phyloP scores from a whole-genome alignment of 1,139 yeast genomes.

The Keqinozyma sinolaborantium region DNA sequence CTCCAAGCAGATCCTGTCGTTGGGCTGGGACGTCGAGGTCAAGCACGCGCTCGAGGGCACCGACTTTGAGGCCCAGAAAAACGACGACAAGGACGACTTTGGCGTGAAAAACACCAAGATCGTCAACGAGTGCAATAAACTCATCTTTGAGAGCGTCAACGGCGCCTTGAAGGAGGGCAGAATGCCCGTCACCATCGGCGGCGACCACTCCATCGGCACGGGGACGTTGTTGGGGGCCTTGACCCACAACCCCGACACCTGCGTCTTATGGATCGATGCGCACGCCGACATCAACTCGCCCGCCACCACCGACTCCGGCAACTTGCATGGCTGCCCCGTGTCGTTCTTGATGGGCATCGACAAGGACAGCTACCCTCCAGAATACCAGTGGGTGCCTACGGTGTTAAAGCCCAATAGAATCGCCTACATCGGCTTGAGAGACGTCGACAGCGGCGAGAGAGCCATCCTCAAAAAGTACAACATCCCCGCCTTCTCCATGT shows the following conservation, averaged over 20 bases:
- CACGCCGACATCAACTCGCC: constrained; percentile 97
- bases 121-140: constrained; percentile 71
- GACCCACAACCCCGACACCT: constrained; percentile 78
- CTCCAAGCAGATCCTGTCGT: constrained; percentile 51
- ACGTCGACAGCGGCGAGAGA: constrained; percentile 86
- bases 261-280: constrained; percentile 95
- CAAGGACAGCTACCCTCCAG: constrained; percentile 60
- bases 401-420: constrained; percentile 65
- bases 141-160: constrained; percentile 60
- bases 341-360: constrained; percentile 83
- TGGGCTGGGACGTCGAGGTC: constrained; percentile 71
- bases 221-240: constrained; percentile 88
- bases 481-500: constrained; percentile 91
- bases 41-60: constrained; percentile 55
- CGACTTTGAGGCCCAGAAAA: constrained; percentile 38
- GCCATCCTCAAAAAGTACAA: constrained; percentile 63
- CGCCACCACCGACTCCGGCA: constrained; percentile 81
- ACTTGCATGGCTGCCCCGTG: constrained; percentile 95
- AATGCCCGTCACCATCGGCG: constrained; percentile 86
- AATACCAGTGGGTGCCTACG: constrained; percentile 76
- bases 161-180: constrained; percentile 45
- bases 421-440: constrained; percentile 93
- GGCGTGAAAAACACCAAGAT: constrained; percentile 72
- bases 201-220: constrained; percentile 95
- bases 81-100: constrained; percentile 43